Percentiles rank a stretch among this genome's conserved stretches.
Conservation (phyloP, 1,284 basidiomycete genomes). For the Ganoderma sinense region DNA sequence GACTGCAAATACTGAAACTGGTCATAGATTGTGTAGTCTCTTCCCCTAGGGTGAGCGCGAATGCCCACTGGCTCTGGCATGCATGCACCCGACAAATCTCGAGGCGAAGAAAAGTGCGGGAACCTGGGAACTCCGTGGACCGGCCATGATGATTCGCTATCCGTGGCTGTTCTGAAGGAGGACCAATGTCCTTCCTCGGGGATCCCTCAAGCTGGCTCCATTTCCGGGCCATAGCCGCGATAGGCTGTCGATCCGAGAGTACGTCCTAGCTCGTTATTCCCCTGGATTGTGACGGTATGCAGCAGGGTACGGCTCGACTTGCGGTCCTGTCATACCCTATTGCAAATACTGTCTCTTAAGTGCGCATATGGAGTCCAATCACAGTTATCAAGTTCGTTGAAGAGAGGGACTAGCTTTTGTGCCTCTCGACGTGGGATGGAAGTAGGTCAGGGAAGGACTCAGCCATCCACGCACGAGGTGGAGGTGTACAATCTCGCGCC, state of each 20-base stretch:
- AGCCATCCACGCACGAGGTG: background rate
- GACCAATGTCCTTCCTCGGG: too few relatives aligned
- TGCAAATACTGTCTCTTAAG: background rate
- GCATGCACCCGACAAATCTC: background rate
- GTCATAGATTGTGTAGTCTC: background rate
- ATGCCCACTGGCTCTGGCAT: background rate
- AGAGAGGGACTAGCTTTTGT: background rate
- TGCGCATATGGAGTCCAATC: background rate
- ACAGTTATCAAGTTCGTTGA: background rate
- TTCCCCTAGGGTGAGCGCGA: background rate
- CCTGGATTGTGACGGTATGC: background rate
- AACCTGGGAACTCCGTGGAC: background rate
- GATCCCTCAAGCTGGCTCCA: background rate
- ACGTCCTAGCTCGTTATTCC: background rate
- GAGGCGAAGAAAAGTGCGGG: background rate
- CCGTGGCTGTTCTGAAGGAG: background rate
- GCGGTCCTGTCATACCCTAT: background rate
- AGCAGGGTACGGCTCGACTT: background rate
- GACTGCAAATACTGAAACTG: background rate
- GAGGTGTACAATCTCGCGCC: background rate
- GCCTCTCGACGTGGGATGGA: background rate
- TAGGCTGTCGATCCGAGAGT: background rate
- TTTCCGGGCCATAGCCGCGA: background rate
- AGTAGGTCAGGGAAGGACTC: background rate
- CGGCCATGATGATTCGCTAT: background rate